A percentile compares a stretch with the other conserved stretches of the same genome.
Conservation (phyloP, 2,329 filamentous ascomycete genomes). For the Aspergillus novoparasiticus region DNA sequence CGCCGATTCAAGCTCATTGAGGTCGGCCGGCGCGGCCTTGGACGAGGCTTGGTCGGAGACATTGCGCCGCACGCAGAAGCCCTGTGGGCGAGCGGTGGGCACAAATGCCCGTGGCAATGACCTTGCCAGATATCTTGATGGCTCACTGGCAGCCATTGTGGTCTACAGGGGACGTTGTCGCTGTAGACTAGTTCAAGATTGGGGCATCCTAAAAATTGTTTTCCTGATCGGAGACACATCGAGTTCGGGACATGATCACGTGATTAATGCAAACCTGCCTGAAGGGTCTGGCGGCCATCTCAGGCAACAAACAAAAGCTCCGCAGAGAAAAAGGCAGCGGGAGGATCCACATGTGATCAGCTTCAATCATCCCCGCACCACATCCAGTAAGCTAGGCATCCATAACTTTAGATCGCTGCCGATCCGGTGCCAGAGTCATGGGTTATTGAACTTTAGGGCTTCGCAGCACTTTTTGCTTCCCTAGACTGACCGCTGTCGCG, state of each 20-base stretch:
- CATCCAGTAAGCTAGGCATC: slow-evolving; percentile 7
- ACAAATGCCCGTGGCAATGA: slow-evolving; percentile 38
- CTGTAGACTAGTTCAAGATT: slow-evolving; percentile 20
- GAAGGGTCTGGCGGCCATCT: slow-evolving; percentile 2
- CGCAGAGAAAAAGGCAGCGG: slow-evolving; percentile 6
- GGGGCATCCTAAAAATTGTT: slow-evolving; percentile 36
- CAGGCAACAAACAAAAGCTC: slow-evolving; percentile 13
- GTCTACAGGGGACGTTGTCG: slow-evolving; percentile 19
- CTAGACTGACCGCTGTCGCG: not conserved
- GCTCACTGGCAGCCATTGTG: slow-evolving; percentile 44
- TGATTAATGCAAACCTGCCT: slow-evolving; percentile 12
- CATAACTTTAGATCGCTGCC: slow-evolving; percentile 11
- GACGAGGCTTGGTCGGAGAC: slow-evolving; percentile 47
- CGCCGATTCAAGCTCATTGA: slow-evolving; percentile 50
- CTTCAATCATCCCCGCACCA: slow-evolving; percentile 11
- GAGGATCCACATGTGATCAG: slow-evolving; percentile 22
- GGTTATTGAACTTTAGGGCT: slow-evolving; percentile 7
- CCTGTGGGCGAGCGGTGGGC: slow-evolving; percentile 34
- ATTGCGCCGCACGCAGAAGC: slow-evolving; percentile 46
- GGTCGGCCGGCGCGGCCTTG: slow-evolving; percentile 32
- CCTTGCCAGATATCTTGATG: slow-evolving; percentile 43
- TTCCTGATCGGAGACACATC: slow-evolving; percentile 20
- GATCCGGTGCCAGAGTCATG: slow-evolving; percentile 18
- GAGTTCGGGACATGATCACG: slow-evolving; percentile 22
- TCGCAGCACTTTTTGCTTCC: not conserved